Percentiles rank a stretch among this genome's conserved stretches.
phyloP scores from a whole-genome alignment of 805 yeast genomes.

The Scheffersomyces amazonensis region DNA sequence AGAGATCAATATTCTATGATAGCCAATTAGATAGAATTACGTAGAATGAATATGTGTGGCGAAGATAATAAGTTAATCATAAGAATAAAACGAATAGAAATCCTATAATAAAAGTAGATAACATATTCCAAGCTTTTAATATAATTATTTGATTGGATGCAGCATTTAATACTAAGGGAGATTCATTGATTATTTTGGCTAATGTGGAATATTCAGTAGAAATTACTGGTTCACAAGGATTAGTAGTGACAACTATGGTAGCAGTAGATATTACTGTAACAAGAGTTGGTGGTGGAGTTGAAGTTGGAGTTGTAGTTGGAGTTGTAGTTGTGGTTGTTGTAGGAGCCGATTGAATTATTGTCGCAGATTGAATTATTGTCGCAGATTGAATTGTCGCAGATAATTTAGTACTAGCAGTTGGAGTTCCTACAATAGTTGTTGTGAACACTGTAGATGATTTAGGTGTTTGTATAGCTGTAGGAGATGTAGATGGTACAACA shows the following conservation, averaged over 20 bases:
- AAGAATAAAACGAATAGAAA: too few species aligned
- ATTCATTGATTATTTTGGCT: not conserved
- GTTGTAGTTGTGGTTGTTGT: slow-evolving; percentile 1
- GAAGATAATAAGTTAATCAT: too few species aligned
- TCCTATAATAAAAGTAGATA: too few species aligned
- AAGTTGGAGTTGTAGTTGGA: slow-evolving; percentile 5
- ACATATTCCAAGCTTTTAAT: too few species aligned
- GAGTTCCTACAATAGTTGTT: not conserved
- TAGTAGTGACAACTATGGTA: slow-evolving; percentile 1
- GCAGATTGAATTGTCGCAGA: not conserved
- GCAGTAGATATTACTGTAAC: not conserved
- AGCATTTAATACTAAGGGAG: too few species aligned
- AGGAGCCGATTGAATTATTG: slow-evolving; percentile 2
- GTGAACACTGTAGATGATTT: slow-evolving; percentile 1
- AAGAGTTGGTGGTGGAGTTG: not conserved
- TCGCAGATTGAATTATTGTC: slow-evolving; percentile 4
- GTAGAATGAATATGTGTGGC: too few species aligned
- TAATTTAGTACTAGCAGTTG: slow-evolving; percentile 1
- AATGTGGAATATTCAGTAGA: not conserved
- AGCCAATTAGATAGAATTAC: too few species aligned
- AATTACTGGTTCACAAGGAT: not conserved
- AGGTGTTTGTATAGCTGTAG: slow-evolving; percentile 4
- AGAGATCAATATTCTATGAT: too few species aligned
- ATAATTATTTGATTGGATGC: too few species aligned
- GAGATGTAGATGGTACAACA: slow-evolving; percentile 1